Percentiles rank a stretch among this genome's conserved stretches.
Evolutionary conservation across 495 filamentous ascomycete species (phyloP).

Genomic region (Copromyces sp.): DNA sequence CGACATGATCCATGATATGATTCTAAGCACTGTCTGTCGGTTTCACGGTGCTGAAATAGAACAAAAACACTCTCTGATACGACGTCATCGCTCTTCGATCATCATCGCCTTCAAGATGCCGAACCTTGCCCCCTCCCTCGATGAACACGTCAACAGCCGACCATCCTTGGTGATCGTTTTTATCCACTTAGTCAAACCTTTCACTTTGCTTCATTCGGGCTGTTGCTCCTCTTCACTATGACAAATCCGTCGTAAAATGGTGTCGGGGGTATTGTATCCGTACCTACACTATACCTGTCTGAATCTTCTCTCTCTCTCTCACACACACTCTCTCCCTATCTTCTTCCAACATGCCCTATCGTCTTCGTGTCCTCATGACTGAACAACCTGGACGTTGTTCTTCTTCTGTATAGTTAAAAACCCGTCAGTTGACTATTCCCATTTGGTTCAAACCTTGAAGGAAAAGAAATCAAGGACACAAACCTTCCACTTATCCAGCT

Average conservation of each 20-base stretch:
- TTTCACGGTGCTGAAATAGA: not conserved
- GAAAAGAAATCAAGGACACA: constrained; percentile 11
- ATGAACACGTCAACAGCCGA: not conserved
- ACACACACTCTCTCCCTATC: not conserved
- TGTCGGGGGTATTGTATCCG: not conserved
- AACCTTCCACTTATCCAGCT: constrained; percentile 99
- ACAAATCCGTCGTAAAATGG: not conserved
- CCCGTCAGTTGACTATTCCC: not conserved
- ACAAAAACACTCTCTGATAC: not conserved
- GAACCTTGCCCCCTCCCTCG: not conserved
- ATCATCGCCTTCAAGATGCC: not conserved
- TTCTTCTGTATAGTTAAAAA: constrained; percentile 62
- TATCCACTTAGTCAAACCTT: not conserved
- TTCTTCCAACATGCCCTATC: not conserved
- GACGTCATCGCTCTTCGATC: not conserved
- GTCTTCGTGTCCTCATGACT: constrained; percentile 37
- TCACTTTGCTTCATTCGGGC: not conserved
- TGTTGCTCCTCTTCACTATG: not conserved
- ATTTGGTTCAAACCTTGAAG: not conserved
- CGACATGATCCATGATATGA: not conserved
- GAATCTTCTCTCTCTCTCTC: not conserved
- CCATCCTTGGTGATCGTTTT: not conserved
- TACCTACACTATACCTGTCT: not conserved
- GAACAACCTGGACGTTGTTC: constrained; percentile 96
- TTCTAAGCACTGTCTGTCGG: not conserved